A percentile compares a stretch with the other conserved stretches of the same genome.
phyloP scores from a whole-genome alignment of 208 protist species.

The Naegleria lovaniensis region DNA sequence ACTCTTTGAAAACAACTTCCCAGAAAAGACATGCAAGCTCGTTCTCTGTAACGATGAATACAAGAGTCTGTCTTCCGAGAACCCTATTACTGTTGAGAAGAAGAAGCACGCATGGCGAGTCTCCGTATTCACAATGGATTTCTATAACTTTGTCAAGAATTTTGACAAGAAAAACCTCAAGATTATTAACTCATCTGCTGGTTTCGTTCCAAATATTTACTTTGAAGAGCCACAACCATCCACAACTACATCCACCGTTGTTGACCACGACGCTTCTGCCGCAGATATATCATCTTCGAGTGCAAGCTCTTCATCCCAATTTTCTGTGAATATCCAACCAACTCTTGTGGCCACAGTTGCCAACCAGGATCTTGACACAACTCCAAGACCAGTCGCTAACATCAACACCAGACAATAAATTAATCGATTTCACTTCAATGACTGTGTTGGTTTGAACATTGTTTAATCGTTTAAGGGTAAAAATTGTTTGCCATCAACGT shows the following conservation, averaged over 20 bases:
- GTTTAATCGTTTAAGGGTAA: too few relatives aligned
- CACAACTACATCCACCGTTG: neutral
- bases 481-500: too few relatives aligned
- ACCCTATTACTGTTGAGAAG: neutral
- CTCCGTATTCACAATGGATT: neutral
- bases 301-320: neutral
- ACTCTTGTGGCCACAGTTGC: neutral
- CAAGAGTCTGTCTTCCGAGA: neutral
- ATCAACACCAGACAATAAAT: neutral
- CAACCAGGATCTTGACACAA: neutral
- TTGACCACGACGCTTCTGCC: too few relatives aligned
- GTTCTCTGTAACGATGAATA: neutral
- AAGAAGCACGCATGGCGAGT: neutral
- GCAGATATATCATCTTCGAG: neutral
- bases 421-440: too few relatives aligned
- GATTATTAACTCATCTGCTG: neutral
- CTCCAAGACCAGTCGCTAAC: neutral
- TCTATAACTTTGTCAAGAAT: constrained; percentile 2
- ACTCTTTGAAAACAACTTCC: neutral
- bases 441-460: too few relatives aligned
- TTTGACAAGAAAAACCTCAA: neutral
- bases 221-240: neutral
- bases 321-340: neutral
- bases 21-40: neutral
- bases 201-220: neutral